Evolutionary conservation across 2,329 filamentous ascomycete species (phyloP).

Genomic region (Lachnellula hyalina): DNA sequence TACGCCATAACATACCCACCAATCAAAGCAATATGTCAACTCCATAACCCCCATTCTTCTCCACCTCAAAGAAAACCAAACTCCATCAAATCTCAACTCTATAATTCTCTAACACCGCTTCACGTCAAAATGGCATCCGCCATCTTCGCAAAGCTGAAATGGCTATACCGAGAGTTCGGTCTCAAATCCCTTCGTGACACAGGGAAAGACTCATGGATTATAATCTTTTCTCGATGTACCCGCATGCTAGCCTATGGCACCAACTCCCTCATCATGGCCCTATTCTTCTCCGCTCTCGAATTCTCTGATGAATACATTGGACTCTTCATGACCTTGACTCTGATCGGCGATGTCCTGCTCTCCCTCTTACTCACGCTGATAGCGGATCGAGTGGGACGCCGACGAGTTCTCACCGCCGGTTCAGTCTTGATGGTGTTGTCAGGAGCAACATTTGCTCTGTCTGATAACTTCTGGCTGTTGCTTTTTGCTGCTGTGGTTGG

Average conservation of each 20-base stretch:
- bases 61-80: no score
- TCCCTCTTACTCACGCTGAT: constrained; percentile 53
- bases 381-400: constrained; percentile 52
- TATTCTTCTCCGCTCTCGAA: constrained; percentile 47
- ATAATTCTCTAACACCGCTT: no score
- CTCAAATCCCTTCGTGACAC: constrained; percentile 39
- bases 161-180: constrained; percentile 36
- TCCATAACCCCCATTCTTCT: no score
- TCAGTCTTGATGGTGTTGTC: constrained; percentile 50
- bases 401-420: constrained; percentile 45
- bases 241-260: constrained; percentile 58
- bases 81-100: no score
- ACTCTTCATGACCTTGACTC: constrained; percentile 59
- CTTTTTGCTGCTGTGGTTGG: constrained; percentile 52
- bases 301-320: constrained; percentile 50
- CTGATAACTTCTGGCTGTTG: constrained; percentile 51
- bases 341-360: constrained; percentile 53
- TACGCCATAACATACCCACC: no score
- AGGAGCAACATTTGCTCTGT: constrained; percentile 48
- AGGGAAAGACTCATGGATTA: constrained; percentile 46
- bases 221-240: constrained; percentile 51
- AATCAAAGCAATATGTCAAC: no score
- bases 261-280: constrained; percentile 50
- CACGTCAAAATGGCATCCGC: no score
- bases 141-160: constrained; percentile 8